Evolutionary conservation across 352 stramenopile genomes (phyloP), one percentile per base, ranked within the genome.

Genomic region (Phytophthora capsici): DNA sequence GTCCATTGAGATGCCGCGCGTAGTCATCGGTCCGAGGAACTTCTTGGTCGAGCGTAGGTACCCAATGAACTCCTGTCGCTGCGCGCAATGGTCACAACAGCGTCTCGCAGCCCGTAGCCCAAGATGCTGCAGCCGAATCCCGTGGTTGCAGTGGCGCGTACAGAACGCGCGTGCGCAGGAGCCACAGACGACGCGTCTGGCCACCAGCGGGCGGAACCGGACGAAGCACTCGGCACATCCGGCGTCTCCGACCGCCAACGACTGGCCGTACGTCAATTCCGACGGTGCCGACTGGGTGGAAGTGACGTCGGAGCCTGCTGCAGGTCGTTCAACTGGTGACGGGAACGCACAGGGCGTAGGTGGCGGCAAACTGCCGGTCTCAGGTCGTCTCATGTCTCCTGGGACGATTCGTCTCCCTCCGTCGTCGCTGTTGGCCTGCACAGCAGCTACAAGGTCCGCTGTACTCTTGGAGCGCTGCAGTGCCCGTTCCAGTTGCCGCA

Each of bases 111-210:
- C 57, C 6, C 64, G 66, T 2, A 77, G 54, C 4, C 63, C 77
- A 2, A 89, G 46, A 37, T 88, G 80, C 2, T 75, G 58, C 8
- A 93, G 56, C 19, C 74, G 79, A 2, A 90, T 63, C 17, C 70
- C 70, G n/a, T 66, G 62, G 30, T 71, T 75, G 40, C 85, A 93
- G 41, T 93, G 82, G 38, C 78, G 70, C 13, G 74, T 75, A 30
- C 85, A 93, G 57, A 90, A 91, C 6, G 80, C 64, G 6, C 70
- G 52, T 1, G 75, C 70, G 48, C 85, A 93, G 4, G 77, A 90
- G 16, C 69, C 68, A 52, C 85, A 93, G n/a, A 90, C 61, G 12
- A 88, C 67, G 22, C 81, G 75, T 0, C 84, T 58, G 3, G 60
- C 66, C 16, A 86, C 48, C 8, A 93, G 54, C 14, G 77, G 63